Evolutionary conservation across 2,329 filamentous ascomycete genomes (phyloP), one percentile per base, ranked within the genome.

Genomic region (Hypoxylon sp.): DNA sequence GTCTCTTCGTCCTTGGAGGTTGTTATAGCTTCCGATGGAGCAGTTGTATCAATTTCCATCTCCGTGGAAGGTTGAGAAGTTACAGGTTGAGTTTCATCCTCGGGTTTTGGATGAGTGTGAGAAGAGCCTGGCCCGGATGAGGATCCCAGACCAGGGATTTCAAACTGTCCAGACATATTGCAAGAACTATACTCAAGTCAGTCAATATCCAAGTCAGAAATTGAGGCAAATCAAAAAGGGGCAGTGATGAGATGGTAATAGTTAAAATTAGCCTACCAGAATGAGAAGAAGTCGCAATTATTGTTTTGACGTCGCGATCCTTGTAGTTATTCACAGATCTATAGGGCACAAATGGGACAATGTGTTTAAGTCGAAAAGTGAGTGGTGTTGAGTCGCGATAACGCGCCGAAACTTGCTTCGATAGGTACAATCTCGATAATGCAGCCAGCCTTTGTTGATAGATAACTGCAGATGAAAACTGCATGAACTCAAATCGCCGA

Each of bases 101-200:
- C 41, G 23, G 46, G 23, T 1, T 14, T 38, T 43, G 41, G 14
- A n/a, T 64, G 63, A 14, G 2, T 5, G n/a, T 62, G 60, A 36
- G 63, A 13, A 3, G n/a, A 25, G 13, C 51, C 53, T 41, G 72
- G 43, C 28, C 59, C 67, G 28, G 65, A 71, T 19, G 72, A 65
- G 9, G 71, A 71, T 52, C 68, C 69, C 25, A 78, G 68, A 30
- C 77, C 77, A 13, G 77, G 77, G 48, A 78, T 78, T 46, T 73
- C 68, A 57, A 73, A 67, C 14, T 55, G 56, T 17, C 60, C 62
- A 55, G 71, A 66, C 73, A 75, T 76, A 9, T 43, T 55, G 55
- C 2, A 13, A 45, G 21, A 50, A 25, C 62, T 61, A 10, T 32
- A 23, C n/a, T 11, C 9, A 17, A 36, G 58, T 60, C 17, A 65